Conservation (phyloP, 106 monocot genomes). For the Dioscorea alata region DNA sequence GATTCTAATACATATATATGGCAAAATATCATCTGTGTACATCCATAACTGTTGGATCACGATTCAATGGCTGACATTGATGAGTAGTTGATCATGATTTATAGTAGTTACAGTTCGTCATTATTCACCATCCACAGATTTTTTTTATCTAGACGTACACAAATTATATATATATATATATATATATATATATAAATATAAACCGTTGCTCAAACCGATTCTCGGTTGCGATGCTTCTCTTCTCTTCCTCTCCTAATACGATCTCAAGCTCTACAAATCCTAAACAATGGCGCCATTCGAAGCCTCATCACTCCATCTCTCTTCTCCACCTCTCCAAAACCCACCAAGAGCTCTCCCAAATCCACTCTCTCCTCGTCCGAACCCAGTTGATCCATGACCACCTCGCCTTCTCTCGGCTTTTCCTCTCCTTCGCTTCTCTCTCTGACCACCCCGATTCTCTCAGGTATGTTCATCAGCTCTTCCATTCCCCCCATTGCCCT, state of each 20-base stretch:
- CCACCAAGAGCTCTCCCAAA: constrained; percentile 6
- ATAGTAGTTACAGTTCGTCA: no score
- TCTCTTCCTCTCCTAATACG: background rate
- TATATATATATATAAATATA: no score
- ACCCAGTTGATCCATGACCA: constrained; percentile 5
- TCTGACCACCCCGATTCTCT: constrained; percentile 3
- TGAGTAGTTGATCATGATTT: no score
- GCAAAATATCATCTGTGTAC: no score
- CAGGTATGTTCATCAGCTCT: constrained; percentile 13
- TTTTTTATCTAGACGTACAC: no score
- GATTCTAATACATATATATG: no score
- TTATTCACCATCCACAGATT: no score
- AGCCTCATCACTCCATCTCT: constrained; percentile 6
- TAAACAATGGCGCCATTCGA: background rate
- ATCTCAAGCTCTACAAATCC: background rate
- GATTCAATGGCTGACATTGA: no score
- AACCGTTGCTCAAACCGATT: no score
- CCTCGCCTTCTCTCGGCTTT: constrained; percentile 12
- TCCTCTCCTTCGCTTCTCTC: constrained; percentile 23
- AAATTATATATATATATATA: no score
- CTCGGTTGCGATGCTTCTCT: background rate
- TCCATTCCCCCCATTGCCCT: constrained; percentile 4
- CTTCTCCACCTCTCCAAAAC: constrained; percentile 13
- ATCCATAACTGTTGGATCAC: no score
- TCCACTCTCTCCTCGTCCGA: constrained; percentile 17